These are phyloP conservation scores for Petasospora rhodanensis DNA, from an alignment of 1,139 yeast species.

Conservation along the genomic window DNA sequence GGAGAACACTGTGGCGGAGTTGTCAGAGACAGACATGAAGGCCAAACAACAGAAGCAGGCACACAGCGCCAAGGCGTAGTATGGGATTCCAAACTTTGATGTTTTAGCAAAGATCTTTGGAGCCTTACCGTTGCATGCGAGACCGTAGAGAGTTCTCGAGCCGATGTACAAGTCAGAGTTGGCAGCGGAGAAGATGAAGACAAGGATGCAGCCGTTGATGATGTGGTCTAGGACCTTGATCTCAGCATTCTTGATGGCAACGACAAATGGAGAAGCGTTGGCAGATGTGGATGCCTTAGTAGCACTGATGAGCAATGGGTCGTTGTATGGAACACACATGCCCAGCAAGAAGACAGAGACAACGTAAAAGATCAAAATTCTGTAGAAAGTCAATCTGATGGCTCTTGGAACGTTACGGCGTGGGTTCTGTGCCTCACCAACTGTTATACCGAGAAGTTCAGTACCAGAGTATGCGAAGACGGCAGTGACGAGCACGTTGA, in stretches of 20 bases:
- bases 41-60: slow-evolving; percentile 59
- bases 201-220: slow-evolving; percentile 62
- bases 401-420: slow-evolving; percentile 59
- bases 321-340: slow-evolving; percentile 53
- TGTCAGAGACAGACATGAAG: slow-evolving; percentile 61
- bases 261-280: slow-evolving; percentile 69
- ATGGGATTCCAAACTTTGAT: slow-evolving; percentile 74
- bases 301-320: slow-evolving; percentile 41
- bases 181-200: slow-evolving; percentile 61
- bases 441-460: slow-evolving; percentile 72
- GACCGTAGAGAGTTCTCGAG: slow-evolving; percentile 73
- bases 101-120: slow-evolving; percentile 67
- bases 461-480: slow-evolving; percentile 81
- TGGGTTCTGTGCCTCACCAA: slow-evolving; percentile 76
- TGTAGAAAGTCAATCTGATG: slow-evolving; percentile 66
- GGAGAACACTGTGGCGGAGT: slow-evolving; percentile 56
- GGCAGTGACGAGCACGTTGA: slow-evolving; percentile 71
- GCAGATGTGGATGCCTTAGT: slow-evolving; percentile 51
- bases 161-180: slow-evolving; percentile 68
- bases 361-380: slow-evolving; percentile 59
- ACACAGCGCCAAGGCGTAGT: slow-evolving; percentile 56
- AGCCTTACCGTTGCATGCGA: slow-evolving; percentile 72
- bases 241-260: slow-evolving; percentile 56
- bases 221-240: slow-evolving; percentile 59
- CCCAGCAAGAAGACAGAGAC: slow-evolving; percentile 56